phyloP scores from a whole-genome alignment of 2,329 filamentous ascomycete species.

The Talaromyces verruculosus region DNA sequence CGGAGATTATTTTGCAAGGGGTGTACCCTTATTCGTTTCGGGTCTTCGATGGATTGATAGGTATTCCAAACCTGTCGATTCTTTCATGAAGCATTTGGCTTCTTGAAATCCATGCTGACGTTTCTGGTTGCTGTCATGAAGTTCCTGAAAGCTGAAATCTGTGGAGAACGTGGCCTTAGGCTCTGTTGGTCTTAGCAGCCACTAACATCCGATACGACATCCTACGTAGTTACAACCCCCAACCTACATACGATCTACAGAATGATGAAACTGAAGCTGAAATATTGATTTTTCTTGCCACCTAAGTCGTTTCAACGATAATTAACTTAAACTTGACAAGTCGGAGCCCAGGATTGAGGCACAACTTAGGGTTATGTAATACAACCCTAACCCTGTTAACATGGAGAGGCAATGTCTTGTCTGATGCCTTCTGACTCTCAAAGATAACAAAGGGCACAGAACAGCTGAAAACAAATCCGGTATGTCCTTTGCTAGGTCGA shows the following conservation, averaged over 20 bases:
- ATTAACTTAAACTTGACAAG: no score
- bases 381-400: no score
- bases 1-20: background rate
- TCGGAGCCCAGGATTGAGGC: no score
- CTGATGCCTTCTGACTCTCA: no score
- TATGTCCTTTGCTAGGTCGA: no score
- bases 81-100: background rate
- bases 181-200: constrained; percentile 1
- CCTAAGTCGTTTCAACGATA: no score
- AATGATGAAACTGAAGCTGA: background rate
- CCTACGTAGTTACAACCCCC: background rate
- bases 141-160: background rate
- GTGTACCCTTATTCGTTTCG: background rate
- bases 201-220: background rate
- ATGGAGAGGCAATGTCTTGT: no score
- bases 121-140: background rate
- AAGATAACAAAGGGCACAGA: no score
- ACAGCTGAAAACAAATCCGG: no score
- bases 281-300: no score
- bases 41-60: background rate
- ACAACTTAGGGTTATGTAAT: no score
- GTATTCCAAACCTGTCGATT: background rate
- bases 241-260: background rate
- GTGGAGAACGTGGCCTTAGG: constrained; percentile 3
- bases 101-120: background rate